Conservation (phyloP, 345 rosid genomes). For the Eucalyptus marginata region DNA sequence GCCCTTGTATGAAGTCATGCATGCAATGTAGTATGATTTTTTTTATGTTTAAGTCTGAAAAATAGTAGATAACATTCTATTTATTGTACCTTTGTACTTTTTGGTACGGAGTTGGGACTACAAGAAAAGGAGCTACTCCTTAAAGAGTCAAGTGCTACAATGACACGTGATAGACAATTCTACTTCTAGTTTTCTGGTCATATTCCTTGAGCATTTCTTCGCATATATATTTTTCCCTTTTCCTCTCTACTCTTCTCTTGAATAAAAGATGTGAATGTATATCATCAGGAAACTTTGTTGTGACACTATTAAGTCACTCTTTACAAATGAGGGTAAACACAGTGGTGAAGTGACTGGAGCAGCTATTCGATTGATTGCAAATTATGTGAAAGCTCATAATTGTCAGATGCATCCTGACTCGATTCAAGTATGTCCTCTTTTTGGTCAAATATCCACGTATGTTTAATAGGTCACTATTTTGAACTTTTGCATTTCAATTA, state of each 20-base stretch:
- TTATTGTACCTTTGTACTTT: not conserved
- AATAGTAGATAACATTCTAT: not conserved
- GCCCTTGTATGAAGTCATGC: not conserved
- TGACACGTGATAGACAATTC: not conserved
- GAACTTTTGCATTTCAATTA: not conserved
- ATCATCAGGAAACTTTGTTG: slow-evolving; percentile 65
- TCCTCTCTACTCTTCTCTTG: not conserved
- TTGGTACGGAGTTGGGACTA: not conserved
- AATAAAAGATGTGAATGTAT: not conserved
- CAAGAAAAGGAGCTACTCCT: not conserved
- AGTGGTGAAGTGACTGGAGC: slow-evolving; percentile 80
- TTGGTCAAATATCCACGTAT: slow-evolving; percentile 32
- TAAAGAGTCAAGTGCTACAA: not conserved
- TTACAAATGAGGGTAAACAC: slow-evolving; percentile 76
- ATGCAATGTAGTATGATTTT: not conserved
- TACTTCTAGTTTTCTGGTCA: not conserved
- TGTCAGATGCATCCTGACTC: slow-evolving; percentile 92
- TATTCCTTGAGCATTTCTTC: not conserved
- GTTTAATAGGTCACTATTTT: not conserved
- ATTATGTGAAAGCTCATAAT: slow-evolving; percentile 56
- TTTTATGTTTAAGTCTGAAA: not conserved
- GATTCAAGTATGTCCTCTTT: slow-evolving; percentile 36
- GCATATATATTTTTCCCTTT: not conserved
- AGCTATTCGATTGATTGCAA: slow-evolving; percentile 76
- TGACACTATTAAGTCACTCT: slow-evolving; percentile 61